These are phyloP conservation scores for Talaromyces sp. DNA, from an alignment of 2,329 filamentous ascomycete species.

Conservation along the genomic window DNA sequence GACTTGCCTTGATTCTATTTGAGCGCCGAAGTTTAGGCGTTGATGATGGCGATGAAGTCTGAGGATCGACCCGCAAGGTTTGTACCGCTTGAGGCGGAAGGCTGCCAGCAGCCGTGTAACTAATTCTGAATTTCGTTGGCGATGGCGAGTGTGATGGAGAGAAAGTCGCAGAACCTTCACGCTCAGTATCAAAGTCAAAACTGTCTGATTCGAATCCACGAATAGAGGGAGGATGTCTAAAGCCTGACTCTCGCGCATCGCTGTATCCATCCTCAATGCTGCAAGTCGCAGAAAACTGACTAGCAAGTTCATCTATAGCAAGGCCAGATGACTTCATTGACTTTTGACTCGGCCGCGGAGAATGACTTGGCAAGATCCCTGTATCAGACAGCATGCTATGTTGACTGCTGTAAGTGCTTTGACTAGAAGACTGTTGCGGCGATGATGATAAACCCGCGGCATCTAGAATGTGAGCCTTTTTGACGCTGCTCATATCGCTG, in stretches of 20 bases:
- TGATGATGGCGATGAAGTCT: background rate
- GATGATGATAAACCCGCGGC: conserved; percentile 21
- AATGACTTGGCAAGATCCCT: background rate
- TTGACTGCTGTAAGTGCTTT: conserved; percentile 8
- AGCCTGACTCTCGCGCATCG: background rate
- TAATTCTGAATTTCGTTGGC: conserved; percentile 22
- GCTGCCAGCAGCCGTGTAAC: conserved; percentile 25
- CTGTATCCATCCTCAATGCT: conserved; percentile 3
- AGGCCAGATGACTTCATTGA: conserved; percentile 6
- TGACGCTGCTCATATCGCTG: conserved; percentile 28
- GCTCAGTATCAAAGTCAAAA: conserved; percentile 10
- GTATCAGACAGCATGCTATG: background rate
- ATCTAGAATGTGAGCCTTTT: conserved; percentile 30
- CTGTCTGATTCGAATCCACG: conserved; percentile 1
- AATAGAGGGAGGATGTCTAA: conserved; percentile 1
- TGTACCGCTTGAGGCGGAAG: conserved; percentile 6
- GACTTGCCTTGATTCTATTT: conserved; percentile 1
- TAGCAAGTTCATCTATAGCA: conserved; percentile 12
- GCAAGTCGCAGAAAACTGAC: conserved; percentile 12
- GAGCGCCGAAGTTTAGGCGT: conserved; percentile 11
- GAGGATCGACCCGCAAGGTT: background rate
- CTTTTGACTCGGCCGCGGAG: background rate
- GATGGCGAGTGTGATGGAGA: conserved; percentile 8
- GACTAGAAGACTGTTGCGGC: conserved; percentile 14
- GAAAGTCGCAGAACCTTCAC: background rate